A percentile compares a stretch with the other conserved stretches of the same genome.
These are phyloP conservation scores for Silene conica DNA, from an alignment of 148 eudicot genomes.

Conservation along the genomic window DNA sequence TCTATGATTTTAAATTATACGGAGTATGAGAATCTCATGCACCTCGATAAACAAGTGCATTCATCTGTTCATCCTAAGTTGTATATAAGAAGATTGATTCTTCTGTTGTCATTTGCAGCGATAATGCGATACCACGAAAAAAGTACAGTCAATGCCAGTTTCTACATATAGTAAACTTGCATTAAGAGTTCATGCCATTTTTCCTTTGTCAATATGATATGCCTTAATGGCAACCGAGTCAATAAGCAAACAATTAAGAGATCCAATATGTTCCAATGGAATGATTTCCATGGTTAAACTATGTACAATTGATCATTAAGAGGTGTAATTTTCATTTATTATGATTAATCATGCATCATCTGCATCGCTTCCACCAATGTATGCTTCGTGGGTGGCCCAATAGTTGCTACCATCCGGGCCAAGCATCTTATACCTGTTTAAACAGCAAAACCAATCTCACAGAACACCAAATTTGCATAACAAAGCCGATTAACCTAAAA, in stretches of 20 bases:
- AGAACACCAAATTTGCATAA: neutral
- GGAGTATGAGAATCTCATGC: too few relatives aligned
- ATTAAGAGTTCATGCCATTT: too few relatives aligned
- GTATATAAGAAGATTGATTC: too few relatives aligned
- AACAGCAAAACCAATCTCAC: slow-evolving; percentile 1
- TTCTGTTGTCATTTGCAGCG: too few relatives aligned
- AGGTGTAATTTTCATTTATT: slow-evolving; percentile 13
- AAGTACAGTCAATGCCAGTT: too few relatives aligned
- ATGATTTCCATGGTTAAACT: slow-evolving; percentile 28
- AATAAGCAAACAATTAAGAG: slow-evolving; percentile 24
- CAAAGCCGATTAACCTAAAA: neutral
- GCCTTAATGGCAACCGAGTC: neutral
- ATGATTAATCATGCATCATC: slow-evolving; percentile 57
- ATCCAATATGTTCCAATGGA: slow-evolving; percentile 26
- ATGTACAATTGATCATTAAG: slow-evolving; percentile 53
- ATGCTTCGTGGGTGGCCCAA: slow-evolving; percentile 60
- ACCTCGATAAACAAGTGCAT: too few relatives aligned
- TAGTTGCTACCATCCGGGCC: slow-evolving; percentile 91
- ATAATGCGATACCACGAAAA: too few relatives aligned
- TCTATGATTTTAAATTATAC: too few relatives aligned
- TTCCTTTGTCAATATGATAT: too few relatives aligned
- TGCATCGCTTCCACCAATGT: slow-evolving; percentile 76
- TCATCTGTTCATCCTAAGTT: too few relatives aligned
- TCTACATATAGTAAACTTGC: too few relatives aligned
- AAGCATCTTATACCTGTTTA: slow-evolving; percentile 65